phyloP scores from a whole-genome alignment of 352 stramenopile species.

The Thraustotheca clavata region DNA sequence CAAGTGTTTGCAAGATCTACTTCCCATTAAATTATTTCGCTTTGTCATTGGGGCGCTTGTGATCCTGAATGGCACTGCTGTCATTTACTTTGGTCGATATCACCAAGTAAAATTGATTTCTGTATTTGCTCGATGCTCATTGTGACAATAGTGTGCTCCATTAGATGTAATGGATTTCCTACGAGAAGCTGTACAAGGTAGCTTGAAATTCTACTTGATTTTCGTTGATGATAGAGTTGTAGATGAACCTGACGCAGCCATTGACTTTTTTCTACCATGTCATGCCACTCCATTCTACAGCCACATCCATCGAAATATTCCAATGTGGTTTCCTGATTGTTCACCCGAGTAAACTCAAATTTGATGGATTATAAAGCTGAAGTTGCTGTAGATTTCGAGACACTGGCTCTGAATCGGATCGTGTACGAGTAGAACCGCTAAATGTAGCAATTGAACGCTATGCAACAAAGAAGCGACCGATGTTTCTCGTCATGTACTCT shows the following conservation, averaged over 20 bases:
- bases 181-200: constrained; percentile 43
- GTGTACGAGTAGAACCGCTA: constrained; percentile 44
- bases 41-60: constrained; percentile 40
- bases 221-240: neutral
- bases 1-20: constrained; percentile 45
- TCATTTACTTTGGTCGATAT: constrained; percentile 58
- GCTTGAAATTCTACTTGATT: neutral
- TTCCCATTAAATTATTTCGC: constrained; percentile 50
- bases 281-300: constrained; percentile 85
- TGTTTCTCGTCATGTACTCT: constrained; percentile 58
- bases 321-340: constrained; percentile 83
- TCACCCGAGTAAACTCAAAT: constrained; percentile 56
- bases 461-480: constrained; percentile 35
- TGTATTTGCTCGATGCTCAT: neutral
- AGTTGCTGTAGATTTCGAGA: constrained; percentile 48
- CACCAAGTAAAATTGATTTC: constrained; percentile 33
- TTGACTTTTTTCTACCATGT: constrained; percentile 82
- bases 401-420: constrained; percentile 56
- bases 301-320: constrained; percentile 70
- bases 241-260: constrained; percentile 37
- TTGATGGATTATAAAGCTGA: neutral
- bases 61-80: constrained; percentile 50
- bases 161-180: constrained; percentile 78
- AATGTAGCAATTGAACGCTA: constrained; percentile 26
- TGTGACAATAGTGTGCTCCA: constrained; percentile 38